These are phyloP conservation scores for Pythium angustatum DNA, from an alignment of 352 stramenopile species.

Conservation along the genomic window DNA sequence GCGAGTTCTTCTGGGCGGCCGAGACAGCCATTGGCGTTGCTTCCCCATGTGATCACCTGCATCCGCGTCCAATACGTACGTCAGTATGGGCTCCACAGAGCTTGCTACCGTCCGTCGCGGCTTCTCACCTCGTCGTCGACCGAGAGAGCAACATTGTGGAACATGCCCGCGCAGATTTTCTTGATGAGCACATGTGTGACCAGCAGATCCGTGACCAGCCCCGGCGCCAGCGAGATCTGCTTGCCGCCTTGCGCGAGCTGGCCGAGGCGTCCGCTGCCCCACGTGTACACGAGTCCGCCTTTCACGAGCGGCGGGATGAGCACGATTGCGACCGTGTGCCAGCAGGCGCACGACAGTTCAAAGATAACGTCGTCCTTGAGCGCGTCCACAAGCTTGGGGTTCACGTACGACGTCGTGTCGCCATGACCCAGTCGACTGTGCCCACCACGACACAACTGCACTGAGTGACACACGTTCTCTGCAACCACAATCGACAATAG, in stretches of 20 bases:
- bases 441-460: background rate
- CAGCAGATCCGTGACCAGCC: conserved; percentile 82
- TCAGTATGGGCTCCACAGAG: too few species aligned
- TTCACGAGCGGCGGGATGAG: conserved; percentile 85
- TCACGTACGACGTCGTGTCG: conserved; percentile 69
- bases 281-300: conserved; percentile 90
- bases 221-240: conserved; percentile 69
- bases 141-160: conserved; percentile 91
- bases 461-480: background rate
- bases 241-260: conserved; percentile 71
- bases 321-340: conserved; percentile 89
- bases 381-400: conserved; percentile 70
- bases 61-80: too few species aligned
- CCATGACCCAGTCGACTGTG: conserved; percentile 71
- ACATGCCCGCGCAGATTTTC: conserved; percentile 83
- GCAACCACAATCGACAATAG: background rate
- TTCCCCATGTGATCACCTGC: conserved; percentile 89
- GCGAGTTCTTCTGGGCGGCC: conserved; percentile 71
- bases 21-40: conserved; percentile 90
- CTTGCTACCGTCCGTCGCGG: too few species aligned
- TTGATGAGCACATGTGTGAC: conserved; percentile 83
- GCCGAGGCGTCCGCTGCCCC: conserved; percentile 91
- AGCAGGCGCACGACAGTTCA: conserved; percentile 78
- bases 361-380: conserved; percentile 78
- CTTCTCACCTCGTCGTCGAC: conserved; percentile 92